Percentiles rank a stretch among this genome's conserved stretches.
These are phyloP conservation scores for Gossypium ekmanianum DNA, from an alignment of 345 rosid species.

Conservation along the genomic window DNA sequence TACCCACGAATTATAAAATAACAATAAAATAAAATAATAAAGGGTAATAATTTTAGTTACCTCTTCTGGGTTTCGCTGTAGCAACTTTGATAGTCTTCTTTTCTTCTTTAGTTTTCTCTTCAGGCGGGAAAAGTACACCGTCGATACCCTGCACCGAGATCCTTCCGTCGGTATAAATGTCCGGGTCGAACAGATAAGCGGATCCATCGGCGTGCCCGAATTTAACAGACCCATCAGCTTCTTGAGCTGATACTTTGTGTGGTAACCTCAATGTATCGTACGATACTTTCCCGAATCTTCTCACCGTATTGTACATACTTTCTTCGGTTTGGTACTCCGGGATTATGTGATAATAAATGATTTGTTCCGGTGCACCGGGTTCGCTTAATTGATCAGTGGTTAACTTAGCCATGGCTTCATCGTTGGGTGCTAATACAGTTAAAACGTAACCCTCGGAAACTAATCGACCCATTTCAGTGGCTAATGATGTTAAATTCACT, in stretches of 20 bases:
- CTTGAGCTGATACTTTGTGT: conserved; percentile 55
- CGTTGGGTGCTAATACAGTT: conserved; percentile 72
- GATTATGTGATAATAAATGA: conserved; percentile 26
- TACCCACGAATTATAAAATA: neutral
- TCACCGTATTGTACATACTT: conserved; percentile 73
- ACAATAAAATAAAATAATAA: neutral
- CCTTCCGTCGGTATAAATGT: conserved; percentile 72
- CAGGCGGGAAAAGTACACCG: conserved; percentile 59
- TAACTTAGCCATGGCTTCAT: conserved; percentile 82
- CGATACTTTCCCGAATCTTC: conserved; percentile 61
- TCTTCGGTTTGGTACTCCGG: conserved; percentile 85
- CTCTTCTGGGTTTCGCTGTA: conserved; percentile 55
- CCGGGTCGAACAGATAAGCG: conserved; percentile 54
- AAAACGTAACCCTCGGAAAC: conserved; percentile 76
- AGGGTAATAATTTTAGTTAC: conserved; percentile 25
- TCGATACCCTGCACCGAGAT: conserved; percentile 80
- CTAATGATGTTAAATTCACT: conserved; percentile 65
- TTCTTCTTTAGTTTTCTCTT: conserved; percentile 31
- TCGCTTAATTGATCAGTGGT: conserved; percentile 72
- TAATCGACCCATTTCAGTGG: conserved; percentile 69
- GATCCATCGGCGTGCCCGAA: conserved; percentile 42
- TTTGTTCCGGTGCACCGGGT: conserved; percentile 74
- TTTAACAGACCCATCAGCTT: conserved; percentile 55
- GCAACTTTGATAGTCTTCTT: conserved; percentile 34
- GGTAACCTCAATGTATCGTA: conserved; percentile 74